Percentiles rank a stretch among this genome's conserved stretches.
Conservation (phyloP, 768 basidiomycete species). For the Suillus bovinus region DNA sequence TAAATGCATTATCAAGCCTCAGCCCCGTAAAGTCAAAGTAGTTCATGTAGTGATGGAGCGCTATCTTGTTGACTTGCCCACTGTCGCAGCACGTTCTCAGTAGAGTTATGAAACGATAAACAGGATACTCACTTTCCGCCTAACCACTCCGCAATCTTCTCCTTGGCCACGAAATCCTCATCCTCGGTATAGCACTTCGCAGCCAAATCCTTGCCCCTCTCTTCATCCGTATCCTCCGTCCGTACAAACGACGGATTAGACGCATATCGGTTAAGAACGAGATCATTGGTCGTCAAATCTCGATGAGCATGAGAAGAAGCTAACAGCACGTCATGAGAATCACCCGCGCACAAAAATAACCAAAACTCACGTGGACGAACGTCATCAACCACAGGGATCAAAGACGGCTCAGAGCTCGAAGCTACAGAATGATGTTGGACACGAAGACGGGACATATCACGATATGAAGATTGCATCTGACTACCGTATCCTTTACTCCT, state of each 20-base stretch:
- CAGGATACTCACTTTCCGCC: conserved; percentile 79
- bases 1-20: conserved; percentile 86
- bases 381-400: conserved; percentile 57
- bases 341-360: conserved; percentile 19
- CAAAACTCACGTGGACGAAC: conserved; percentile 45
- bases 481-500: conserved; percentile 41
- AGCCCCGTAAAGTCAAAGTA: conserved; percentile 85
- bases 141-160: conserved; percentile 96
- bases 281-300: conserved; percentile 55
- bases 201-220: conserved; percentile 71
- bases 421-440: conserved; percentile 72
- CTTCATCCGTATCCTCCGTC: conserved; percentile 60
- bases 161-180: conserved; percentile 76
- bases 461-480: conserved; percentile 39
- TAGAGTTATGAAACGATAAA: conserved; percentile 6
- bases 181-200: conserved; percentile 84
- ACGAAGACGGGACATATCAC: conserved; percentile 48
- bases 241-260: conserved; percentile 38
- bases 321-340: conserved; percentile 9
- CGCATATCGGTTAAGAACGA: conserved; percentile 44
- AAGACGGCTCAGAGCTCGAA: conserved; percentile 82
- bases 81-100: conserved; percentile 40
- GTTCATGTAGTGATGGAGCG: conserved; percentile 80
- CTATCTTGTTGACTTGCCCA: conserved; percentile 70
- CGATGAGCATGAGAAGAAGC: conserved; percentile 44